phyloP scores from a whole-genome alignment of 179 eudicot species.

The Carnegiea gigantea region DNA sequence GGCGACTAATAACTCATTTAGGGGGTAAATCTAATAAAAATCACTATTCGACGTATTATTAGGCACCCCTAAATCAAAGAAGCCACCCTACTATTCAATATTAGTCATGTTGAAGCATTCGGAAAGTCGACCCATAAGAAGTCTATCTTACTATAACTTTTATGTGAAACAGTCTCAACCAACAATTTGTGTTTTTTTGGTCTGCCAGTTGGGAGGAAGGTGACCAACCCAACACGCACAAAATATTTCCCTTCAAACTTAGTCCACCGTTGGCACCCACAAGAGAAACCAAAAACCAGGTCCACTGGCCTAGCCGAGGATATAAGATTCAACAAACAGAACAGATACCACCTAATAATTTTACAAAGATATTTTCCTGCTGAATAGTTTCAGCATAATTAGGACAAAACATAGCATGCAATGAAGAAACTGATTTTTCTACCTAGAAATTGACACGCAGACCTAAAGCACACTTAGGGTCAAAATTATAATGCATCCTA shows the following conservation, averaged over 20 bases:
- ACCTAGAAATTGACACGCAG: not conserved
- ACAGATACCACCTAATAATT: not conserved
- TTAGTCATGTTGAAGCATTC: too few relatives aligned
- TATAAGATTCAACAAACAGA: slow-evolving; percentile 10
- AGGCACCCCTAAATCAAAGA: too few relatives aligned
- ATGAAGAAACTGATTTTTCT: not conserved
- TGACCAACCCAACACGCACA: slow-evolving; percentile 4
- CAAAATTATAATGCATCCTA: not conserved
- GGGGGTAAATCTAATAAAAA: too few relatives aligned
- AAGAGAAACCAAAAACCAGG: not conserved
- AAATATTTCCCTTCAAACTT: not conserved
- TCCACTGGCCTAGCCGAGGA: slow-evolving; percentile 11
- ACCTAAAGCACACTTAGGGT: slow-evolving; percentile 1
- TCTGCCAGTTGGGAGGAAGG: not conserved
- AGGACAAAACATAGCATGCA: not conserved
- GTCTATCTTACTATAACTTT: too few relatives aligned
- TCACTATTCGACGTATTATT: too few relatives aligned
- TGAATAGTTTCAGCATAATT: not conserved
- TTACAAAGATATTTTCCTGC: not conserved
- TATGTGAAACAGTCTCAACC: too few relatives aligned
- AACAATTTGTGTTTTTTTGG: not conserved
- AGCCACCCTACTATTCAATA: too few relatives aligned
- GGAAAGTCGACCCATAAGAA: too few relatives aligned
- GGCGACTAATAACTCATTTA: too few relatives aligned
- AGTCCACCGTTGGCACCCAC: slow-evolving; percentile 5